Evolutionary conservation across 371 early-diverging fungal genomes (phyloP).

Genomic region (Mortierella sp.): DNA sequence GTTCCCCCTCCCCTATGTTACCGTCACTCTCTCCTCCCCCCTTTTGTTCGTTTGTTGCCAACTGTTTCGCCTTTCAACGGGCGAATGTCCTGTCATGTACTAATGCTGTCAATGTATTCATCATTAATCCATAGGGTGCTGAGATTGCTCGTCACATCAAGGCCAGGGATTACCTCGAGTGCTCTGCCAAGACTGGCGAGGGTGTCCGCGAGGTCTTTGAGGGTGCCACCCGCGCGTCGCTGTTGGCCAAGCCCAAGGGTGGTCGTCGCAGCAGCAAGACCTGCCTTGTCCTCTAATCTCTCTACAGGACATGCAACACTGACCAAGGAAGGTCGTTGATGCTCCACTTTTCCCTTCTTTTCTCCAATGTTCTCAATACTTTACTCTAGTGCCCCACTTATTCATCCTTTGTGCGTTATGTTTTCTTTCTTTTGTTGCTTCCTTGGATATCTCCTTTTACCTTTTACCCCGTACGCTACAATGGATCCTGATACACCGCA

Average conservation of each 20-base stretch:
- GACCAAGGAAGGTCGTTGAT: not conserved
- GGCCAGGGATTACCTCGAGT: conserved; percentile 95
- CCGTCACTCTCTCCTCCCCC: not conserved
- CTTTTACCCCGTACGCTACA: not conserved
- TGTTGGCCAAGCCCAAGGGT: conserved; percentile 64
- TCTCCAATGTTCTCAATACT: not conserved
- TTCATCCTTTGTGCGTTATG: not conserved
- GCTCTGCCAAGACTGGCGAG: conserved; percentile 93
- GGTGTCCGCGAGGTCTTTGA: conserved; percentile 97
- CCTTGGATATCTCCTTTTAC: not conserved
- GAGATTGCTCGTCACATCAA: conserved; percentile 85
- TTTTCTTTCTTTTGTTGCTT: not conserved
- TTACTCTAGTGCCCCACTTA: not conserved
- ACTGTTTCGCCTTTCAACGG: not conserved
- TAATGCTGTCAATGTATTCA: not conserved
- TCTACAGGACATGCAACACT: not conserved
- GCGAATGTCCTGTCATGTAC: not conserved
- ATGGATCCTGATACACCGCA: not conserved
- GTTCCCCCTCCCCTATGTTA: not conserved
- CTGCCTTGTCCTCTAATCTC: conserved; percentile 66
- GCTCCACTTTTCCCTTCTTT: not conserved
- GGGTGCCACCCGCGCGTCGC: conserved; percentile 90
- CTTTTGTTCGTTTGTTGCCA: not conserved
- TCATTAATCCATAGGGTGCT: conserved; percentile 64
- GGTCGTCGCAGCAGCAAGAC: conserved; percentile 62